Evolutionary conservation across 202 grass and related monocot genomes (phyloP), one percentile per base, ranked within the genome.

Genomic region (Elaeis oleifera): DNA sequence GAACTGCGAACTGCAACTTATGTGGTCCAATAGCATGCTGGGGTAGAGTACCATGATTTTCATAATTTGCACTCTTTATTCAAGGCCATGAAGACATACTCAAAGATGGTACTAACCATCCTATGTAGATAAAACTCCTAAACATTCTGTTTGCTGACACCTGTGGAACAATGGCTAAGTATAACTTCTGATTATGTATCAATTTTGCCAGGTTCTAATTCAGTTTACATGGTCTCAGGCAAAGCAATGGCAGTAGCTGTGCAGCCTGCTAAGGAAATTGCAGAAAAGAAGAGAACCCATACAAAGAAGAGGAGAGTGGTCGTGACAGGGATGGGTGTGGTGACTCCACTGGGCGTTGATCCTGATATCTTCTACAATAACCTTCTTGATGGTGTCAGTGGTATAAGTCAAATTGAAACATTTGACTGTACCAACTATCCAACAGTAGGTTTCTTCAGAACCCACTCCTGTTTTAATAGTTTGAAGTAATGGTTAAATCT

Each of bases 271-370:
- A 99, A 77, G 51, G 68, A 51, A 78, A 59, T 73, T 59, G 67
- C 79, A 0, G 80, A 82, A 61, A 89, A 80, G 74, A 90, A 90
- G 70, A 89, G 68, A 67, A 81, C 60, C 59, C 65, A 86, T 73
- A 80, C 76, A 9, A 86, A 84, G 71, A 82, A 94, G 80, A 84
- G 88, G 77, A 99, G 85, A 75, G 88, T 99, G 16, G 94, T 99
- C 7, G 85, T 99, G 27, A 99, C 94, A 50, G 94, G 94, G 25
- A 84, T 99, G 88, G 88, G 94, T 53, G 94, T 99, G 54, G 88
- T 99, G 59, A 92, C 88, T 67, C 94, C 94, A 69, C 68, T 99
- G 63, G 94, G 94, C 58, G 85, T 94, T 84, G 88, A 99, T 61
- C 88, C 85, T 1, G 94, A 99, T 14, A 72, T 76, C 70, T 99